Percentiles rank a stretch among this genome's conserved stretches.
phyloP scores from a whole-genome alignment of 768 basidiomycete genomes.

The Holtermanniella nyarrowii region DNA sequence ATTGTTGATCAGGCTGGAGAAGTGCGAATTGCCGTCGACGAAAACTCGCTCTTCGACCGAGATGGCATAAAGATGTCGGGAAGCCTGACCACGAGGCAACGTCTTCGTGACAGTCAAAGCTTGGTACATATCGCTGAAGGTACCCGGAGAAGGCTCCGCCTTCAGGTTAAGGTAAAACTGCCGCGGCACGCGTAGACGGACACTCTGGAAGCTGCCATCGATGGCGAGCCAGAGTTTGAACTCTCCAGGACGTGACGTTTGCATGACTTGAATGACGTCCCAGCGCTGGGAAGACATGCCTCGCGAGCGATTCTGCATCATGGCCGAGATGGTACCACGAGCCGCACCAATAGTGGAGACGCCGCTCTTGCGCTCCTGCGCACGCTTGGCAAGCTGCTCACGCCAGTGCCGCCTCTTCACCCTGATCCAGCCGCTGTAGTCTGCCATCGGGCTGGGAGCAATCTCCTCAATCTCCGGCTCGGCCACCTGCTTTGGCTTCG shows the following conservation, averaged over 20 bases:
- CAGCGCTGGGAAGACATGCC: constrained; percentile 56
- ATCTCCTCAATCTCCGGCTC: constrained; percentile 45
- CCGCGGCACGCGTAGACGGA: constrained; percentile 74
- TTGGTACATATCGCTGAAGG: constrained; percentile 63
- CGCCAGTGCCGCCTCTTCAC: constrained; percentile 72
- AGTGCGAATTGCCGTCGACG: constrained; percentile 75
- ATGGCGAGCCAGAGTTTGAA: constrained; percentile 81
- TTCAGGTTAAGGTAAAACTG: constrained; percentile 91
- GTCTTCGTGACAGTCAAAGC: constrained; percentile 63
- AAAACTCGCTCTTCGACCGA: constrained; percentile 74
- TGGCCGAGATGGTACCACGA: constrained; percentile 50
- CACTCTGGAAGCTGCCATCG: constrained; percentile 63
- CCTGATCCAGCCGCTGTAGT: constrained; percentile 69
- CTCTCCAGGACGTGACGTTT: constrained; percentile 64
- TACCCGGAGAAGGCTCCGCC: constrained; percentile 52
- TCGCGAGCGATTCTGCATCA: constrained; percentile 55
- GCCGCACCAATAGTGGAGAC: constrained; percentile 35
- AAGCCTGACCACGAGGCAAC: constrained; percentile 67
- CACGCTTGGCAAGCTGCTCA: constrained; percentile 47
- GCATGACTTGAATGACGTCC: constrained; percentile 81
- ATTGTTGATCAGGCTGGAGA: constrained; percentile 82
- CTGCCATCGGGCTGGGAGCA: constrained; percentile 54
- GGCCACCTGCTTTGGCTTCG: constrained; percentile 38
- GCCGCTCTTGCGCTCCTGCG: constrained; percentile 22
- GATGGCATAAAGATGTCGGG: constrained; percentile 71